These are phyloP conservation scores for Glutinoglossum americanum DNA, from an alignment of 495 filamentous ascomycete genomes.

Conservation along the genomic window DNA sequence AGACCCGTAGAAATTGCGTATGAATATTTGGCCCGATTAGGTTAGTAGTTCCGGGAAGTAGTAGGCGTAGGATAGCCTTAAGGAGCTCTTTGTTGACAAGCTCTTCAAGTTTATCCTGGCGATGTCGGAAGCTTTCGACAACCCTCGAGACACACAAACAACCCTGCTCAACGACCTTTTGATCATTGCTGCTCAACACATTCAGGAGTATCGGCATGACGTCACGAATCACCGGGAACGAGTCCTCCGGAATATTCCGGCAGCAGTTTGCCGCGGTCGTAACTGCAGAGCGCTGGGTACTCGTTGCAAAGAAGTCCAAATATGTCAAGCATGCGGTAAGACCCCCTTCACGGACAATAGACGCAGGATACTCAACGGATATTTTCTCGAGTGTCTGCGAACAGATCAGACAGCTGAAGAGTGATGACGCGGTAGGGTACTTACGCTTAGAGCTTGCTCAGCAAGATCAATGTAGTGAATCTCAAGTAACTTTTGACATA, in stretches of 20 bases:
- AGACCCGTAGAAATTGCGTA: slow-evolving; percentile 81
- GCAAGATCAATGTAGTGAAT: slow-evolving; percentile 94
- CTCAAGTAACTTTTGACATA: slow-evolving; percentile 85
- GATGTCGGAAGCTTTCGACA: slow-evolving; percentile 84
- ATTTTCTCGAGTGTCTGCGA: slow-evolving; percentile 80
- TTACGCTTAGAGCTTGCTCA: slow-evolving; percentile 80
- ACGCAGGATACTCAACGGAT: slow-evolving; percentile 84
- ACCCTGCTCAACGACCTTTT: slow-evolving; percentile 90
- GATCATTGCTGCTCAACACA: slow-evolving; percentile 78
- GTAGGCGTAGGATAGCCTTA: slow-evolving; percentile 65
- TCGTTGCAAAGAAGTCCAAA: slow-evolving; percentile 93
- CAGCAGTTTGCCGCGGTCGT: slow-evolving; percentile 97
- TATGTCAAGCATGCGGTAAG: slow-evolving; percentile 83
- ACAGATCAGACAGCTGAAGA: slow-evolving; percentile 7
- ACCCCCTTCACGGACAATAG: slow-evolving; percentile 90
- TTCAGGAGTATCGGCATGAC: slow-evolving; percentile 90
- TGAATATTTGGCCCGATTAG: slow-evolving; percentile 89
- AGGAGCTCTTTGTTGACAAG: slow-evolving; percentile 74
- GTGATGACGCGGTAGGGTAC: slow-evolving; percentile 11
- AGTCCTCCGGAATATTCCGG: slow-evolving; percentile 83
- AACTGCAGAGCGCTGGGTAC: slow-evolving; percentile 88
- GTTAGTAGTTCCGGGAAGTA: slow-evolving; percentile 88
- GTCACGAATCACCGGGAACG: slow-evolving; percentile 67
- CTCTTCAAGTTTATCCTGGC: slow-evolving; percentile 72
- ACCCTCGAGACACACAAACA: slow-evolving; percentile 93